phyloP scores from a whole-genome alignment of 257 asterid species.

The Orobanche coerulescens region DNA sequence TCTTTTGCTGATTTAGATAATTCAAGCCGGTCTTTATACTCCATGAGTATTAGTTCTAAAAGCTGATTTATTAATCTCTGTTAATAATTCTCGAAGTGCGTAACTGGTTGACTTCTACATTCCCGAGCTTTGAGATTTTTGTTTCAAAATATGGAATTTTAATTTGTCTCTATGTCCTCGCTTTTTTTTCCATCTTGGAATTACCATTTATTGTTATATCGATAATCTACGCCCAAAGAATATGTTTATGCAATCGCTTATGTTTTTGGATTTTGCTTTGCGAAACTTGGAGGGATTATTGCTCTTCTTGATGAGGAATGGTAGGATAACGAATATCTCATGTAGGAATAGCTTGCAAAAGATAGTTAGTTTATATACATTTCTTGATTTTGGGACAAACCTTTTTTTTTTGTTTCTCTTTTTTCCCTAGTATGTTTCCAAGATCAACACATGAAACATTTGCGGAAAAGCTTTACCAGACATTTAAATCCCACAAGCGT shows the following conservation, averaged over 20 bases:
- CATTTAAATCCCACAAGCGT: conserved; percentile 68
- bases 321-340: conserved; percentile 41
- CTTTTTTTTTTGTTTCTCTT: conserved; percentile 3
- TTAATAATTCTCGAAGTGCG: conserved; percentile 9
- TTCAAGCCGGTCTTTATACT: not conserved
- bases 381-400: conserved; percentile 18
- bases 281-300: conserved; percentile 96
- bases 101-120: conserved; percentile 14
- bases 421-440: conserved; percentile 75
- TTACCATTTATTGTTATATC: not conserved
- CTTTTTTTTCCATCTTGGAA: conserved; percentile 7
- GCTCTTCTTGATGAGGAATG: conserved; percentile 97
- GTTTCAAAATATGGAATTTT: too few species aligned
- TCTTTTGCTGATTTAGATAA: not conserved
- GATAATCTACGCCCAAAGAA: conserved; percentile 20
- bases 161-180: too few species aligned
- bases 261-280: conserved; percentile 29
- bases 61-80: not conserved
- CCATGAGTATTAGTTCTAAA: not conserved
- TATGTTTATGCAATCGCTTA: conserved; percentile 11
- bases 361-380: conserved; percentile 8
- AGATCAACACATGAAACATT: conserved; percentile 92
- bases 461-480: conserved; percentile 90
- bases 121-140: conserved; percentile 9
- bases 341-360: conserved; percentile 28